phyloP scores from a whole-genome alignment of 1,139 yeast genomes.

The Sugiyamaella xylanicola region DNA sequence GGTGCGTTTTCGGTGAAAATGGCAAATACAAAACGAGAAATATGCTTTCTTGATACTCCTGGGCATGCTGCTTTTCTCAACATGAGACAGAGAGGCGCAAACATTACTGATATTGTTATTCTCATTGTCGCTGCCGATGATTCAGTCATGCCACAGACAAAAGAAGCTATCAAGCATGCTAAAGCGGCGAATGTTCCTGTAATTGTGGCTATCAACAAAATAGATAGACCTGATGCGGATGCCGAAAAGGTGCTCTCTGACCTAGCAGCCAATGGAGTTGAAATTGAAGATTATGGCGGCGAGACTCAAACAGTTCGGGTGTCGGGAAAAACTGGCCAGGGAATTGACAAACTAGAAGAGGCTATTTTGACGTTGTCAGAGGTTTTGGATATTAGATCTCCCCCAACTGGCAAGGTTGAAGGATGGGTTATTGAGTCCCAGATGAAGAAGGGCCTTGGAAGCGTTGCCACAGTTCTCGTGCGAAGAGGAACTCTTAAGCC shows the following conservation, averaged over 20 bases:
- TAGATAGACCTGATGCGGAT: slow-evolving; percentile 78
- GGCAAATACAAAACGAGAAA: slow-evolving; percentile 69
- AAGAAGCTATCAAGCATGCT: slow-evolving; percentile 94
- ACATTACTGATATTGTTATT: slow-evolving; percentile 86
- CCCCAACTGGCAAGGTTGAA: slow-evolving; percentile 56
- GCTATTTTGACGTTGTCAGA: slow-evolving; percentile 86
- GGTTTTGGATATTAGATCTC: slow-evolving; percentile 74
- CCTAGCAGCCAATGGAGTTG: slow-evolving; percentile 73
- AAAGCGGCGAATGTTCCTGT: slow-evolving; percentile 80
- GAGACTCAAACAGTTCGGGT: slow-evolving; percentile 89
- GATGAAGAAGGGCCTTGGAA: slow-evolving; percentile 80
- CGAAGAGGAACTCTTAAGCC: slow-evolving; percentile 73
- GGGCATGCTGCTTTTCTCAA: slow-evolving; percentile 97
- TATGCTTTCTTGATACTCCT: slow-evolving; percentile 94
- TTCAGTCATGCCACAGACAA: slow-evolving; percentile 96
- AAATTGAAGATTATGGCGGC: slow-evolving; percentile 93
- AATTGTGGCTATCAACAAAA: slow-evolving; percentile 89
- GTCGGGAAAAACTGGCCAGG: slow-evolving; percentile 81
- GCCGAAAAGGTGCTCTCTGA: slow-evolving; percentile 76
- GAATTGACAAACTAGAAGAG: slow-evolving; percentile 88
- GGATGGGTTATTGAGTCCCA: slow-evolving; percentile 93
- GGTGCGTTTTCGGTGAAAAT: slow-evolving; percentile 92
- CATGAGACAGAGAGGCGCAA: slow-evolving; percentile 97
- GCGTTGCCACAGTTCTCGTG: slow-evolving; percentile 81
- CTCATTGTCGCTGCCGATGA: slow-evolving; percentile 98